Evolutionary conservation across 768 basidiomycete species (phyloP).

Genomic region (Amanita pallidorosea): DNA sequence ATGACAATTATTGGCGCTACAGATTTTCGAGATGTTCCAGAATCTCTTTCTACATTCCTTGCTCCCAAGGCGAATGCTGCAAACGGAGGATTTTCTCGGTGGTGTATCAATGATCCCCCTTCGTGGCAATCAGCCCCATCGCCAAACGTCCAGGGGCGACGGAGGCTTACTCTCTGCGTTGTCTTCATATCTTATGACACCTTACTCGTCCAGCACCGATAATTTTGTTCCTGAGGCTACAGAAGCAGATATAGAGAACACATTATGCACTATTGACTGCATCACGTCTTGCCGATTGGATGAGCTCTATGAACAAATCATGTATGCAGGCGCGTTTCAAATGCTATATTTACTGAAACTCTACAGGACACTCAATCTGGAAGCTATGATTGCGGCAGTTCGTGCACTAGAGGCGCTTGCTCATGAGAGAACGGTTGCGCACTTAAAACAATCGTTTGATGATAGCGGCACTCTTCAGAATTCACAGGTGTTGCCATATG

Average conservation of each 20-base stretch:
- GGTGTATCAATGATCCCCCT: conserved; percentile 89
- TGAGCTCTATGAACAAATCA: conserved; percentile 87
- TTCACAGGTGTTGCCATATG: conserved; percentile 67
- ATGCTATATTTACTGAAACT: neutral
- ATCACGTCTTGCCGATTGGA: conserved; percentile 89
- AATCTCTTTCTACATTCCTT: conserved; percentile 92
- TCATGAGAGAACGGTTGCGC: conserved; percentile 80
- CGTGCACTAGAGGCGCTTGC: conserved; percentile 84
- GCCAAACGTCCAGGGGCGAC: conserved; percentile 56
- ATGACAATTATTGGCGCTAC: conserved; percentile 1
- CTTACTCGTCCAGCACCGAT: conserved; percentile 73
- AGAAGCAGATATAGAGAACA: conserved; percentile 86
- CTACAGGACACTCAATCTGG: conserved; percentile 62
- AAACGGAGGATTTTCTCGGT: conserved; percentile 98
- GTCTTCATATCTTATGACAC: conserved; percentile 94
- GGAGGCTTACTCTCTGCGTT: conserved; percentile 90
- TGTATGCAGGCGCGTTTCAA: conserved; percentile 40
- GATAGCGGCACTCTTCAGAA: conserved; percentile 34
- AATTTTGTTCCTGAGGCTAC: conserved; percentile 77
- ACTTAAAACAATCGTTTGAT: conserved; percentile 59
- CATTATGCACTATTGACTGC: conserved; percentile 91
- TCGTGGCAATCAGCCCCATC: conserved; percentile 58
- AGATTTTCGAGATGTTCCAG: conserved; percentile 99
- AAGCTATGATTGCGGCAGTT: conserved; percentile 75
- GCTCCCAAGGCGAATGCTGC: conserved; percentile 80